Base-by-base conservation (phyloP, 148 eudicot genomes). In the Fagopyrum homotropicum region DNA sequence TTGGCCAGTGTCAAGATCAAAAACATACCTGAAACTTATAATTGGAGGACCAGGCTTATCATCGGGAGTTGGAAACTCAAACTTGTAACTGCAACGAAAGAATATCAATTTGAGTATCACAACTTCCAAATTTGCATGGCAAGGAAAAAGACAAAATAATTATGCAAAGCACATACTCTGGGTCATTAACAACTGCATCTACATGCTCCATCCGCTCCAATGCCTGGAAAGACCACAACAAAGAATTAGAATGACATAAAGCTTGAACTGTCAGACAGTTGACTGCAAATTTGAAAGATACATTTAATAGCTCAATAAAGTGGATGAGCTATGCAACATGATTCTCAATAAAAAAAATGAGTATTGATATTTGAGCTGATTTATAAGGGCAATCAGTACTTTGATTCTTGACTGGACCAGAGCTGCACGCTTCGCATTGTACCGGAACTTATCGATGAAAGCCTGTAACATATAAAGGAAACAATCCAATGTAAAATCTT, bases 371-470 rank as follows among this genome's bases (percentile, higher is more conserved):
- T 35, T 40, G 15, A 35, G 71, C 45, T 66, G 45, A 10, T 35
- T 30, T 29, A 29, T 16, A 63, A 12, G n/a, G 14, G 9, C 11
- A 11, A 66, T 14, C 46, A 5, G 22, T 79, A 96, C 99, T 96
- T 96, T 96, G 77, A 96, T 96, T 85, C 99, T 89, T 64, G 99
- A 96, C 81, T 96, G 99, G 77, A 96, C 99, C 79, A 96, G 99
- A 57, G 99, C 93, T 49, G 99, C 99, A 78, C 99, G 98, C 89
- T 96, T 96, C 57, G 99, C 99, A 82, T 96, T 96, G 84, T 89
- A 96, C 59, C 99, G 94, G 68, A 96, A 96, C 80, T 96, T 96
- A 77, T 96, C 98, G 54, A 96, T 96, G 69, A 96, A 96, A 66
- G 83, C 43, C 99, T 96, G 99, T 88, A 90, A 76, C 64, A 82